Evolutionary conservation across 2,329 filamentous ascomycete genomes (phyloP).

Genomic region (Balansia obtecta): DNA sequence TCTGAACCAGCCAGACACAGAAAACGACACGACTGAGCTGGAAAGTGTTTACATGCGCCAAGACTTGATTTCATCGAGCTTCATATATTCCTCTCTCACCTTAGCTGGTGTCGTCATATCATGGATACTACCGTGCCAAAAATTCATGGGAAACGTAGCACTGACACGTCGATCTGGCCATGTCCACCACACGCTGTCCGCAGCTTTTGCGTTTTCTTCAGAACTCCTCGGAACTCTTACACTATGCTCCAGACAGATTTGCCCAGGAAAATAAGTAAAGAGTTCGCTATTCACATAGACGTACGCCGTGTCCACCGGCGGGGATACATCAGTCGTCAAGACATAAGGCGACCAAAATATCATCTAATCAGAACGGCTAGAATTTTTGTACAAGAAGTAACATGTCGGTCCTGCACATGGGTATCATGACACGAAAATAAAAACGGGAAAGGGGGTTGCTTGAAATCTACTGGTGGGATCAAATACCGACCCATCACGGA

Average conservation of each 20-base stretch:
- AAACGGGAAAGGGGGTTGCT: neutral
- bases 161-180: too few relatives aligned
- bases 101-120: neutral
- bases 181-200: too few relatives aligned
- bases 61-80: neutral
- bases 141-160: too few relatives aligned
- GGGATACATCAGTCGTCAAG: neutral
- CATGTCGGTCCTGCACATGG: conserved; percentile 10
- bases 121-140: neutral
- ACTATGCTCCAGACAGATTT: too few relatives aligned
- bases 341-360: neutral
- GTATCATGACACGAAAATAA: conserved; percentile 19
- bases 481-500: conserved; percentile 11
- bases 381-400: conserved; percentile 12
- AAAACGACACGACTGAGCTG: too few relatives aligned
- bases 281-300: neutral
- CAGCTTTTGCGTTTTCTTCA: too few relatives aligned
- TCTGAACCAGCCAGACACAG: too few relatives aligned
- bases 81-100: neutral
- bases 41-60: too few relatives aligned
- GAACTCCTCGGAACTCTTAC: too few relatives aligned
- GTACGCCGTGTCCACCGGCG: neutral
- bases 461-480: neutral
- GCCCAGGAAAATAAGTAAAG: too few relatives aligned
- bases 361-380: neutral